Evolutionary conservation across 192 early-diverging fungal species (phyloP).

Genomic region (Haplosporangium gracile): DNA sequence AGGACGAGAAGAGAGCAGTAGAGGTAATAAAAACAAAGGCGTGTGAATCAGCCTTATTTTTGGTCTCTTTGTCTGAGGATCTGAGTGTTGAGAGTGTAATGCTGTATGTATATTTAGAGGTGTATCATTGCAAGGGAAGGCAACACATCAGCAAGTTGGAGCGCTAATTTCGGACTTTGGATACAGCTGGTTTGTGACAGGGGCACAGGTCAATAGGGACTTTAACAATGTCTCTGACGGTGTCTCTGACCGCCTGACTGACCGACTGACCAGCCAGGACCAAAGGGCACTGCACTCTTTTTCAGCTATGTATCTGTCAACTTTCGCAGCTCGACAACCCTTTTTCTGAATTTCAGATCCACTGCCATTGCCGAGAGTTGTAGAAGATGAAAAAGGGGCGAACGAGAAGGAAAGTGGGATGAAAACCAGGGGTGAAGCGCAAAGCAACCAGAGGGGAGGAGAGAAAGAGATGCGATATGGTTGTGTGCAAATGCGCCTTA

Average conservation of each 20-base stretch:
- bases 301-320: neutral
- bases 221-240: neutral
- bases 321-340: neutral
- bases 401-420: too few species aligned
- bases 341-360: neutral
- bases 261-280: neutral
- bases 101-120: constrained; percentile 8
- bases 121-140: neutral
- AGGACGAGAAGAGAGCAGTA: neutral
- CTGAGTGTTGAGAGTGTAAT: neutral
- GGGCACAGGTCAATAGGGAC: neutral
- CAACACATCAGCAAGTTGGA: neutral
- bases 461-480: neutral
- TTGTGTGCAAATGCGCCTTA: neutral
- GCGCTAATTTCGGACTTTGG: constrained; percentile 40
- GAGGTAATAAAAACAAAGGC: neutral
- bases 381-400: neutral
- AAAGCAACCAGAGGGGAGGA: neutral
- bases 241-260: too few species aligned
- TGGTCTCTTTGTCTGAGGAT: neutral
- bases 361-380: neutral
- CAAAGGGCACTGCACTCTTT: neutral
- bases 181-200: constrained; percentile 5
- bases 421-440: neutral
- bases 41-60: constrained; percentile 2